These are phyloP conservation scores for Lipomyces orientalis DNA, from an alignment of 805 yeast genomes.

Conservation along the genomic window DNA sequence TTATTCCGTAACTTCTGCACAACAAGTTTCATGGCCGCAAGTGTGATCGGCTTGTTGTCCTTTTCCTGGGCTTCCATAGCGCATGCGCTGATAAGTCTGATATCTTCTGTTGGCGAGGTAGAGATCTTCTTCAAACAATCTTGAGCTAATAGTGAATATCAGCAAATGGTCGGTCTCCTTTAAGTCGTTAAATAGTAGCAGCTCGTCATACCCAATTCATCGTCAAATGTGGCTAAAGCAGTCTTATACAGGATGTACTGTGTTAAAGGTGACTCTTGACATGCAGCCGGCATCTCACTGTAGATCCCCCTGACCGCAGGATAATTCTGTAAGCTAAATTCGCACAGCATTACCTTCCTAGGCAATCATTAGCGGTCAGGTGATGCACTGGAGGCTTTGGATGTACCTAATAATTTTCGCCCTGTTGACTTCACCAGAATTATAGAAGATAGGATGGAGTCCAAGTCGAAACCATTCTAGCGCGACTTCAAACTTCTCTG, in stretches of 20 bases:
- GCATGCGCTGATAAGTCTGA: constrained; percentile 22
- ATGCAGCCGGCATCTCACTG: constrained; percentile 14
- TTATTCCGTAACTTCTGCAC: constrained; percentile 10
- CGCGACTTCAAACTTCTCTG: constrained; percentile 12
- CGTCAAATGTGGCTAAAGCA: constrained; percentile 23
- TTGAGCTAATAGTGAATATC: constrained; percentile 6
- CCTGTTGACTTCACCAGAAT: constrained; percentile 19
- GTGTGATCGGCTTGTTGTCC: constrained; percentile 23
- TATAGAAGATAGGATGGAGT: constrained; percentile 16
- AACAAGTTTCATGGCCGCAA: constrained; percentile 24
- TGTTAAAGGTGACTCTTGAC: constrained; percentile 23
- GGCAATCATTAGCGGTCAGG: background rate
- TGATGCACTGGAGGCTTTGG: background rate
- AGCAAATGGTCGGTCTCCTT: background rate
- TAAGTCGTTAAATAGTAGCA: background rate
- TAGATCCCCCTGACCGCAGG: constrained; percentile 6
- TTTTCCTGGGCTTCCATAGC: constrained; percentile 31
- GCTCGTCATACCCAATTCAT: constrained; percentile 10
- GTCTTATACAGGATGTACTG: constrained; percentile 22
- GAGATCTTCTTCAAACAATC: constrained; percentile 14
- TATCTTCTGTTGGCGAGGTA: constrained; percentile 6
- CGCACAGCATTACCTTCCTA: constrained; percentile 27
- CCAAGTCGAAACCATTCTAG: constrained; percentile 19
- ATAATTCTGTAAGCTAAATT: constrained; percentile 18
- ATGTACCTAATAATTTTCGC: constrained; percentile 17